Conservation (phyloP, 2,329 filamentous ascomycete genomes). For the Dothiorella sarmentorum region DNA sequence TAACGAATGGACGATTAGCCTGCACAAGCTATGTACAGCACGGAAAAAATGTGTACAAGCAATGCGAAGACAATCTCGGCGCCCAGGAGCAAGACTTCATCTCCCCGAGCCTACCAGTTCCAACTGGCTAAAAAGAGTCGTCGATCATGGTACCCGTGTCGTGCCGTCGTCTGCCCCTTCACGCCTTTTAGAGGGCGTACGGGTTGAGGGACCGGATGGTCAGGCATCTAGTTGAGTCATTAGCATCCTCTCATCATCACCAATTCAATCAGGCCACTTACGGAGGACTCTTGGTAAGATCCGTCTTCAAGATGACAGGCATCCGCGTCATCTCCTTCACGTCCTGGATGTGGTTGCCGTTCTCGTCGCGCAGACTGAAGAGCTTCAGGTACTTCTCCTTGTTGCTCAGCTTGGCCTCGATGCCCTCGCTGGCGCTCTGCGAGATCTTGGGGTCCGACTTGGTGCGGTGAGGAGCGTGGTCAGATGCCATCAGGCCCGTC, state of each 20-base stretch:
- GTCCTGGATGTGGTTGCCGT: slow-evolving; percentile 95
- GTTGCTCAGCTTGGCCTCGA: slow-evolving; percentile 77
- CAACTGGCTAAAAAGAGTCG: neutral
- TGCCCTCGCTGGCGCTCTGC: slow-evolving; percentile 61
- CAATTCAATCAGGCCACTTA: slow-evolving; percentile 56
- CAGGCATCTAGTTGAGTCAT: slow-evolving; percentile 59
- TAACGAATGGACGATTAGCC: slow-evolving; percentile 17
- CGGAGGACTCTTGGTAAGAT: slow-evolving; percentile 98
- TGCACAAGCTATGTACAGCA: slow-evolving; percentile 20
- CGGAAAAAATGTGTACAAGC: slow-evolving; percentile 16
- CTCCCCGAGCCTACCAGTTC: neutral
- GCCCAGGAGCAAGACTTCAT: neutral
- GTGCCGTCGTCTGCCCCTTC: neutral
- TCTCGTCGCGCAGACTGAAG: slow-evolving; percentile 86
- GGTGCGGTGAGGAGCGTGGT: slow-evolving; percentile 74
- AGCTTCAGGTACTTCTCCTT: slow-evolving; percentile 95
- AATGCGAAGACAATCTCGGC: slow-evolving; percentile 14
- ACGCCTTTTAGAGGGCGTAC: slow-evolving; percentile 54
- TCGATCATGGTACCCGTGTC: neutral
- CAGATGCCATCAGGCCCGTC: slow-evolving; percentile 59
- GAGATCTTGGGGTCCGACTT: slow-evolving; percentile 92
- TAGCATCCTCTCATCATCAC: slow-evolving; percentile 26
- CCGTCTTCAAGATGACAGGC: slow-evolving; percentile 97
- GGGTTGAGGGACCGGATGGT: slow-evolving; percentile 82
- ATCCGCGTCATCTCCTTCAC: slow-evolving; percentile 96